Conservation (phyloP, 495 filamentous ascomycete genomes). For the Neurospora sp. region DNA sequence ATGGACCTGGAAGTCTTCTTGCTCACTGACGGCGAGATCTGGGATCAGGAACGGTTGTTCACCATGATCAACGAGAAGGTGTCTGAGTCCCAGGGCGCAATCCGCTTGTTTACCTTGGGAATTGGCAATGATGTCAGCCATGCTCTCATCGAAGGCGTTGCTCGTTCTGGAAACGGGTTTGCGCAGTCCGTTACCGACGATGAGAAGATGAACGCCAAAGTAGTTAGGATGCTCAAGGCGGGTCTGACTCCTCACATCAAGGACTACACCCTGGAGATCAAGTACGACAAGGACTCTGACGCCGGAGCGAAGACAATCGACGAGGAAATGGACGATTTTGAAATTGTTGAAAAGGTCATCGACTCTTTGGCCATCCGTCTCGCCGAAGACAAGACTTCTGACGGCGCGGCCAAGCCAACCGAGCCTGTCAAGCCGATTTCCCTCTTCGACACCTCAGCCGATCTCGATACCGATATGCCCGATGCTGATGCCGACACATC, state of each 20-base stretch:
- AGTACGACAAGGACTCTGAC: conserved; percentile 33
- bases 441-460: conserved; percentile 41
- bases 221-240: conserved; percentile 62
- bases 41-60: conserved; percentile 46
- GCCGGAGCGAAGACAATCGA: neutral
- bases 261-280: conserved; percentile 50
- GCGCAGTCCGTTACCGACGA: conserved; percentile 46
- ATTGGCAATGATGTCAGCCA: conserved; percentile 53
- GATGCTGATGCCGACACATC: conserved; percentile 15
- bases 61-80: conserved; percentile 42
- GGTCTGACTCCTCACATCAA: conserved; percentile 50
- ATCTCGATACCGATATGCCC: conserved; percentile 27
- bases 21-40: conserved; percentile 64
- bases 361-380: conserved; percentile 28
- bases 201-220: conserved; percentile 52
- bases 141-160: conserved; percentile 56
- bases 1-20: conserved; percentile 54
- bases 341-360: conserved; percentile 44
- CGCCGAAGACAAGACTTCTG: conserved; percentile 2
- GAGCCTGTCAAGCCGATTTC: conserved; percentile 38
- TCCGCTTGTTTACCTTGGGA: conserved; percentile 57
- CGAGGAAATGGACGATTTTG: conserved; percentile 34
- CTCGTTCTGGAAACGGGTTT: conserved; percentile 57
- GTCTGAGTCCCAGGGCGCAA: conserved; percentile 31
- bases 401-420: neutral